Evolutionary conservation across 2,329 filamentous ascomycete species (phyloP).

Genomic region (Rutstroemia sp.): DNA sequence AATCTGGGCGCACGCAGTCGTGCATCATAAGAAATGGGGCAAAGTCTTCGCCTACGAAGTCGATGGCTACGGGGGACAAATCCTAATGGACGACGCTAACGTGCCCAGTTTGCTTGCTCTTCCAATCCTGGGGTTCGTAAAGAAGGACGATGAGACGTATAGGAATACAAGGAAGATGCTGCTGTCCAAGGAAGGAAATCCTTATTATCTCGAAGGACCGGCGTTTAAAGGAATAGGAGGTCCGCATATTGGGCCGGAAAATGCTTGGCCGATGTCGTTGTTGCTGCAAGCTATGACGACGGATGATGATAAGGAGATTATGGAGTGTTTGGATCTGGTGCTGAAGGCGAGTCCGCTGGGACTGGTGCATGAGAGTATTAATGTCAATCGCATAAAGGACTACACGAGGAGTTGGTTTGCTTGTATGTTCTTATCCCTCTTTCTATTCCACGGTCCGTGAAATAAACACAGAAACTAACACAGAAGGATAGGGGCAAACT

Average conservation of each 20-base stretch:
- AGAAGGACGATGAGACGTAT: constrained; percentile 61
- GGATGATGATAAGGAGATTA: constrained; percentile 76
- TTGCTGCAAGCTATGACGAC: constrained; percentile 87
- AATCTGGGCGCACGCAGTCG: constrained; percentile 77
- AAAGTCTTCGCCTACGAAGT: constrained; percentile 82
- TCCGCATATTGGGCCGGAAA: constrained; percentile 69
- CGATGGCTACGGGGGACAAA: constrained; percentile 74
- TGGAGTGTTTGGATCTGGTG: constrained; percentile 63
- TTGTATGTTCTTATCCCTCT: constrained; percentile 38
- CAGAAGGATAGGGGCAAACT: constrained; percentile 65
- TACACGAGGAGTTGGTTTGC: constrained; percentile 94
- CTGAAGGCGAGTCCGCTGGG: constrained; percentile 69
- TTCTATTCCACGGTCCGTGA: not conserved
- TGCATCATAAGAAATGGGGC: constrained; percentile 67
- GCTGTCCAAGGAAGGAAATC: constrained; percentile 48
- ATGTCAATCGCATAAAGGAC: constrained; percentile 60
- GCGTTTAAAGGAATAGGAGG: constrained; percentile 81
- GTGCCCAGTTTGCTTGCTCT: constrained; percentile 74
- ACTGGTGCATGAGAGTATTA: constrained; percentile 84
- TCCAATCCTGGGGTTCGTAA: constrained; percentile 70
- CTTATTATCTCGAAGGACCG: constrained; percentile 74
- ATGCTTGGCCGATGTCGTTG: constrained; percentile 96
- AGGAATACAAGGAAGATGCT: constrained; percentile 77
- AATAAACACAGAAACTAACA: not conserved
- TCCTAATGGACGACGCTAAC: constrained; percentile 88